Evolutionary conservation across 495 filamentous ascomycete species (phyloP), one percentile per base, ranked within the genome.

Genomic region (Neurospora sp.): DNA sequence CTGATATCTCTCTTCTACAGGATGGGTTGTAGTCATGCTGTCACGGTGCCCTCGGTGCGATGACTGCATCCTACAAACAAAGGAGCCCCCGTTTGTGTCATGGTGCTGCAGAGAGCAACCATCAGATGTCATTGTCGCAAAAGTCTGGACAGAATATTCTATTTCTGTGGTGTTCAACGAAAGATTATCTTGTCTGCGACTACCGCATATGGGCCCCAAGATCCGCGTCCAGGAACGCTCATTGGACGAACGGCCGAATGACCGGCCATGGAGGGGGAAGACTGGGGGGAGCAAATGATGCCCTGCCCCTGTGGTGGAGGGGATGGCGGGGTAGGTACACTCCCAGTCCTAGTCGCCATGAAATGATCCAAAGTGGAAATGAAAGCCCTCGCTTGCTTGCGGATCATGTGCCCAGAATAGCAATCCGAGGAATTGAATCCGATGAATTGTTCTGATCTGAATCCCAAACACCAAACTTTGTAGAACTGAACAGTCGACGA

Each of bases 281-380:
- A 45, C 42, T 45, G 42, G 22, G 20, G 48, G 53, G 2, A 61
- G 53, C 53, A 31, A 61, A 61, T 61, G 27, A 61, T 61, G 27
- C 27, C 27, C 27, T 61, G 27, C 27, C 27, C 27, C 27, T 31
- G 53, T 31, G 53, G 20, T 61, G 53, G 22, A 61, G 53, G 53
- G 53, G 53, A 61, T 61, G 53, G 53, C 53, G 53, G 53, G 53
- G 53, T 61, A 61, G 48, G 48, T 59, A 59, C 42, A 45, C 42
- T n/a, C 8, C 31, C 31, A 35, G 31, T 35, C 42, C 7, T 5
- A 4, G 8, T 45, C 42, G 45, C n/a, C 20, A 53, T 27, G 12
- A 27, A 16, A 31, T 61, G 53, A 61, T 61, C 22, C 53, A 61
- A 61, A 61, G 22, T 16, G 22, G 53, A 61, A 61, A 61, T 61